phyloP scores from a whole-genome alignment of 352 stramenopile species.

The Globisporangium nodosum region DNA sequence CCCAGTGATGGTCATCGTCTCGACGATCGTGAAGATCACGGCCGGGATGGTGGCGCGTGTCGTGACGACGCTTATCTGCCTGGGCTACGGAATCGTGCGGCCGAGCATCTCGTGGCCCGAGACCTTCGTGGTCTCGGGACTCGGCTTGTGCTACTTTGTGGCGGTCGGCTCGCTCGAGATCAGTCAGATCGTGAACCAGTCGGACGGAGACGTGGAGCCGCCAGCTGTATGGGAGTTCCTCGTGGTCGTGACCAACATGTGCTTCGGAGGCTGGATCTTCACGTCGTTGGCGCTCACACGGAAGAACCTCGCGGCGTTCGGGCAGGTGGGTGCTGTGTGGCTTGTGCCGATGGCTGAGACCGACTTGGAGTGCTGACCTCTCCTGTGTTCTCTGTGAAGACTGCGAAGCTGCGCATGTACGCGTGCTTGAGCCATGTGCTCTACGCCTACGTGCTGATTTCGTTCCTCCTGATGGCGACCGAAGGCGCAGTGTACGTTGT shows the following conservation, averaged over 20 bases:
- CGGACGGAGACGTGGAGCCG: constrained; percentile 52
- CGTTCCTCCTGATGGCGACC: constrained; percentile 69
- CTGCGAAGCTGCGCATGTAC: constrained; percentile 76
- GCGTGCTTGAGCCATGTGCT: constrained; percentile 49
- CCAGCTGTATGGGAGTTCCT: constrained; percentile 73
- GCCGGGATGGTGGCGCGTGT: constrained; percentile 72
- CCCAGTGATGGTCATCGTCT: constrained; percentile 56
- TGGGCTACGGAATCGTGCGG: constrained; percentile 79
- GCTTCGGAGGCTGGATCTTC: constrained; percentile 86
- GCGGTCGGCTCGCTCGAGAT: constrained; percentile 73
- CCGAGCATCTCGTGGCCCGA: constrained; percentile 69
- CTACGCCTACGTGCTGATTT: constrained; percentile 52
- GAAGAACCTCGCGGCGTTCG: constrained; percentile 74
- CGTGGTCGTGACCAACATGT: constrained; percentile 72
- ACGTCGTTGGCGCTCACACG: constrained; percentile 67
- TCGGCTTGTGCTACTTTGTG: constrained; percentile 79
- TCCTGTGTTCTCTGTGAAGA: constrained; percentile 20
- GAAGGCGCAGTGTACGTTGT: constrained; percentile 72
- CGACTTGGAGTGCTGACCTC: background rate
- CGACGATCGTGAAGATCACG: constrained; percentile 67
- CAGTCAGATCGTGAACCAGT: constrained; percentile 75
- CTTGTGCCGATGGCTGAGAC: background rate
- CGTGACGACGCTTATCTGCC: constrained; percentile 65
- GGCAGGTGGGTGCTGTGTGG: constrained; percentile 37
- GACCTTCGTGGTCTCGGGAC: constrained; percentile 63